Conservation (phyloP, 306 rosid species). For the Lathyrus sativus region DNA sequence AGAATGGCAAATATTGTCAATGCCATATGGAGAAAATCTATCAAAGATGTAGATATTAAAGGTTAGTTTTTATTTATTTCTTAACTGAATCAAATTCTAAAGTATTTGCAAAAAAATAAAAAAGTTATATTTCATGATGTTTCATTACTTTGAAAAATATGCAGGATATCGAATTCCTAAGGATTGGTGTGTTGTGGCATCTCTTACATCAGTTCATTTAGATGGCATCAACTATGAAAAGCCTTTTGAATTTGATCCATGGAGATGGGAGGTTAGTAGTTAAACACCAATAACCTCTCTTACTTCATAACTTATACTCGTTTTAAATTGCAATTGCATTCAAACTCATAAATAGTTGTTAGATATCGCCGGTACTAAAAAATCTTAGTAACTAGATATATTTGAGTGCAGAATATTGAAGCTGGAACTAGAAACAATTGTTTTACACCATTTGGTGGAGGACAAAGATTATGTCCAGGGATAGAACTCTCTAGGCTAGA, state of each 20-base stretch:
- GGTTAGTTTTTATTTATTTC: slow-evolving; percentile 40
- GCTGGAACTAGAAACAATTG: slow-evolving; percentile 48
- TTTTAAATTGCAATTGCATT: not conserved
- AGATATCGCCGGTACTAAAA: too few relatives aligned
- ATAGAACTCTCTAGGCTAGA: slow-evolving; percentile 79
- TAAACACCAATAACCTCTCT: not conserved
- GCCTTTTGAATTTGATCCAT: slow-evolving; percentile 76
- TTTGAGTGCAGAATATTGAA: slow-evolving; percentile 39
- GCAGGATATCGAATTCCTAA: slow-evolving; percentile 74
- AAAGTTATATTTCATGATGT: not conserved
- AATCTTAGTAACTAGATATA: too few relatives aligned
- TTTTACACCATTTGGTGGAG: slow-evolving; percentile 93
- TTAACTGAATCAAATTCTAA: not conserved
- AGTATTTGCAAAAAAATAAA: not conserved
- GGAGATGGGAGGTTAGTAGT: slow-evolving; percentile 88
- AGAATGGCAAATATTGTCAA: slow-evolving; percentile 92
- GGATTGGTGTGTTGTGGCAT: slow-evolving; percentile 78
- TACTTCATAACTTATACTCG: not conserved
- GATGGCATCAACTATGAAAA: slow-evolving; percentile 61
- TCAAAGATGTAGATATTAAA: slow-evolving; percentile 71
- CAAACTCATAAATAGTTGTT: too few relatives aligned
- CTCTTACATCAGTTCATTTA: slow-evolving; percentile 83
- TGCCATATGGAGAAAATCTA: slow-evolving; percentile 91
- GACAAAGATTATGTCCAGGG: slow-evolving; percentile 95
- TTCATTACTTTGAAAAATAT: not conserved